Base-by-base conservation (phyloP, 257 asterid genomes). In the Scutellaria barbata region DNA sequence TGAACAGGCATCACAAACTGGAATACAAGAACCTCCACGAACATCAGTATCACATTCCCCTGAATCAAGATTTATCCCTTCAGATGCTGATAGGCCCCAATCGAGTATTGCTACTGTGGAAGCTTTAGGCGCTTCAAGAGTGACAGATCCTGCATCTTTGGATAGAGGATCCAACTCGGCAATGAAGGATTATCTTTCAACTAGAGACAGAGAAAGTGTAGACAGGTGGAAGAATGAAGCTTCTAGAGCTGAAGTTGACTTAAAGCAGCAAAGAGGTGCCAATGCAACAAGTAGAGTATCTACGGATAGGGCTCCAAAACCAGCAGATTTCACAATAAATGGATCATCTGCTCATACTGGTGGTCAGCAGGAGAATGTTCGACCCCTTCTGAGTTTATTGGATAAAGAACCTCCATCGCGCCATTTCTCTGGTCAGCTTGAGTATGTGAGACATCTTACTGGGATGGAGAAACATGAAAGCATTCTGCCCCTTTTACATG, bases 361-460 rank as follows among this genome's bases (percentile, higher is more conserved):
- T 71, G 65, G 78, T 68, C 96, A 83, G 73, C 98, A 88, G 77
- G 96, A 92, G 70, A 87, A 88, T 73, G 90, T 87, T 47, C 85
- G 97, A 33, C 98, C 98, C 67, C 99, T 89, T 77, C 80, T 95
- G 75, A 88, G 97, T 78, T 83, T 95, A 74, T 75, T 92, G 90
- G 98, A 95, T 65, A 95, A 95, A 83, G 99, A 92, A 74, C 99
- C 99, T 50, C 98, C 97, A 30, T 95, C 98, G 3, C 95, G 96
- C 67, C 96, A 89, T 83, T 88, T 83, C 63, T 95, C 99, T 63
- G 97, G 99, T 76, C 98, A 92, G 86, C 98, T 95, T 62, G 99
- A 92, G 85, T 92, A 89, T 82, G 90, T 87, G 65, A 88, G 90
- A 37, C 96, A 95, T 83, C 96, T 92, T 69, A 83, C 96, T 8